These are phyloP conservation scores for Juglanconis oblonga DNA, from an alignment of 2,329 filamentous ascomycete species.

Conservation along the genomic window DNA sequence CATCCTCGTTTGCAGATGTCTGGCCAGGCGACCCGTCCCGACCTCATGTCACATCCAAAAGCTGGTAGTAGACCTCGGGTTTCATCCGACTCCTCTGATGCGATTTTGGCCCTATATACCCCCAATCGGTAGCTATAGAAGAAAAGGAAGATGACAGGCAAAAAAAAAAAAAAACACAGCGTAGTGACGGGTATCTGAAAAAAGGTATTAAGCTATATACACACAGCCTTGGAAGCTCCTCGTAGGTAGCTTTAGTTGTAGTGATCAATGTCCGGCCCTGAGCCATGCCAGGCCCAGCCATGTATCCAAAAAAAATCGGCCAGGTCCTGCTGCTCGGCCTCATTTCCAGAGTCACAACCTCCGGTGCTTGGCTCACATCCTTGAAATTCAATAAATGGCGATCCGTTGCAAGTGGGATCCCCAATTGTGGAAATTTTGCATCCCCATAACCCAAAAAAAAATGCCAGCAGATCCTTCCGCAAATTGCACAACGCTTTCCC, in stretches of 20 bases:
- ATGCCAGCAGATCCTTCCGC: neutral
- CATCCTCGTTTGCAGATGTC: too few species aligned
- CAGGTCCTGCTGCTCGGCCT: neutral
- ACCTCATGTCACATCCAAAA: too few species aligned
- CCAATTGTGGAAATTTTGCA: too few species aligned
- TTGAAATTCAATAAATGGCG: neutral
- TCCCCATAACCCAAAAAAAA: neutral
- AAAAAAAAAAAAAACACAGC: neutral
- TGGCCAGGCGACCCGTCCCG: too few species aligned
- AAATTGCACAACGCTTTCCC: conserved; percentile 10
- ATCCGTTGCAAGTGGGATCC: too few species aligned
- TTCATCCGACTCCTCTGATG: too few species aligned
- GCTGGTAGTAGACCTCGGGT: too few species aligned
- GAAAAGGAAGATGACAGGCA: neutral
- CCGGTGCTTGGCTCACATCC: neutral
- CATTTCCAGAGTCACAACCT: neutral
- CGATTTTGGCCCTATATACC: too few species aligned
- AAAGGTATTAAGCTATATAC: conserved; percentile 18
- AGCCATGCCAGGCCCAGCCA: neutral
- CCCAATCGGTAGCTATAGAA: neutral
- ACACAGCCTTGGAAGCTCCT: conserved; percentile 5
- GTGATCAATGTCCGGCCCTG: conserved; percentile 3
- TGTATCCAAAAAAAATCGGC: conserved; percentile 2
- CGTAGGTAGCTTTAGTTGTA: conserved; percentile 1
- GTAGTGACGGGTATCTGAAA: conserved; percentile 18